Percentiles rank a stretch among this genome's conserved stretches.
Evolutionary conservation across 495 filamentous ascomycete species (phyloP).

Genomic region (Trichoderma erinaceum): DNA sequence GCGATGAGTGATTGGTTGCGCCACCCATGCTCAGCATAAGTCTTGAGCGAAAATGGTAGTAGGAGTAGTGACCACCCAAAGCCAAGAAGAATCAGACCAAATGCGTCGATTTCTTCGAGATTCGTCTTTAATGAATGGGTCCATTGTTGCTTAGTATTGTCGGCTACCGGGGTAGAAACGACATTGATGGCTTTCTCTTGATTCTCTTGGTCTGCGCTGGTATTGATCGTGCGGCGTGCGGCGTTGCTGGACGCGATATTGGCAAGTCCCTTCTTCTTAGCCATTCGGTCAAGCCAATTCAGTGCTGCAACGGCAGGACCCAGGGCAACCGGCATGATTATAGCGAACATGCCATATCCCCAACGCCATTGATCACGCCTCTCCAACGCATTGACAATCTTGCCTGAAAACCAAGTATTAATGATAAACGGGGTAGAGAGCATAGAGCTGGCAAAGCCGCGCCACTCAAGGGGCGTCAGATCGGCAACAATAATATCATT

Average conservation of each 20-base stretch:
- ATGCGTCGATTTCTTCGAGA: slow-evolving; percentile 46
- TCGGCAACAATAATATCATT: slow-evolving; percentile 15
- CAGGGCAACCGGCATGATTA: slow-evolving; percentile 11
- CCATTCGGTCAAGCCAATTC: slow-evolving; percentile 4
- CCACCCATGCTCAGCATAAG: slow-evolving; percentile 41
- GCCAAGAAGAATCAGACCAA: slow-evolving; percentile 25
- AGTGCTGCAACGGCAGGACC: slow-evolving; percentile 12
- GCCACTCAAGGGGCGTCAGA: slow-evolving; percentile 16
- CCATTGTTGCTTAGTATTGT: not conserved
- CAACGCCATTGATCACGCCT: slow-evolving; percentile 8
- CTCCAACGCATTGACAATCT: slow-evolving; percentile 13
- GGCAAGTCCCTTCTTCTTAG: slow-evolving; percentile 13
- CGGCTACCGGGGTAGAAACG: not conserved
- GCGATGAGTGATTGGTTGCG: slow-evolving; percentile 46
- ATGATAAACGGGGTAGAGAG: slow-evolving; percentile 16
- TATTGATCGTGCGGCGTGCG: not conserved
- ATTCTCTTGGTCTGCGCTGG: not conserved
- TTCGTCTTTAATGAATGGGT: not conserved
- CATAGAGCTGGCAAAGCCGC: slow-evolving; percentile 13
- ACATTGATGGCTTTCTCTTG: not conserved
- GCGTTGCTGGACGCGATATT: slow-evolving; percentile 5
- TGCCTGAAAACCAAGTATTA: slow-evolving; percentile 10
- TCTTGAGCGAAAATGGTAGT: slow-evolving; percentile 53
- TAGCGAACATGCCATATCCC: slow-evolving; percentile 17
- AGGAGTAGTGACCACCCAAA: slow-evolving; percentile 56